Evolutionary conservation across 805 yeast species (phyloP), one percentile per base, ranked within the genome.

Genomic region (Danielia oregonensis): DNA sequence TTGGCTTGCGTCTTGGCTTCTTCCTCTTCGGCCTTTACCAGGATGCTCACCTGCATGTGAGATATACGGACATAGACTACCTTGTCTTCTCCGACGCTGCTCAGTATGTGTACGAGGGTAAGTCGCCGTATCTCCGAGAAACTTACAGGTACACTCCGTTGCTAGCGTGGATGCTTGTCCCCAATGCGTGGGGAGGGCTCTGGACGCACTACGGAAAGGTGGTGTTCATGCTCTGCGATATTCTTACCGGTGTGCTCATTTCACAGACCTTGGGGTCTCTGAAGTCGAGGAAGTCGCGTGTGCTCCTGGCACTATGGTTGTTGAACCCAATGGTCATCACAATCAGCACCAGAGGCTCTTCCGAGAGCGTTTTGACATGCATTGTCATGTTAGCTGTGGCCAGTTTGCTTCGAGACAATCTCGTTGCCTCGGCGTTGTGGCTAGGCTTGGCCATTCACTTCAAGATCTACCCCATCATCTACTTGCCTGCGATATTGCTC

Each of bases 141-240:
- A 93, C 98, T 0, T 93, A 91, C 51, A 65, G 98, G 29, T 93
- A 93, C 52, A 91, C 98, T 0, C 98, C 98, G 8, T 57, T 93
- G 24, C 63, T 93, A 22, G 79, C 96, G 8, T 87, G 95, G 93
- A 41, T 86, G 18, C 61, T 93, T 25, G 55, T 78, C 1, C 97
- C 97, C 1, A 83, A 86, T 18, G 65, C 74, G 2, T 60, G 55
- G 48, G 65, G 62, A 1, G 61, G 54, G 0, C 7, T 26, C 3
- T 71, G 69, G 68, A 55, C 52, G 31, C 71, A 78, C 42, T 84
- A 82, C 49, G 97, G 97, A 1, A 93, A 93, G 55, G 43, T 79
- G 5, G 37, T 91, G 13, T 93, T 93, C 56, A 75, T 88, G 35
- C 21, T 74, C 0, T 78, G 94, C 46, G 97, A 93, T 60, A 50